These are phyloP conservation scores for Metschnikowia borealis DNA, from an alignment of 805 yeast species.

Conservation along the genomic window DNA sequence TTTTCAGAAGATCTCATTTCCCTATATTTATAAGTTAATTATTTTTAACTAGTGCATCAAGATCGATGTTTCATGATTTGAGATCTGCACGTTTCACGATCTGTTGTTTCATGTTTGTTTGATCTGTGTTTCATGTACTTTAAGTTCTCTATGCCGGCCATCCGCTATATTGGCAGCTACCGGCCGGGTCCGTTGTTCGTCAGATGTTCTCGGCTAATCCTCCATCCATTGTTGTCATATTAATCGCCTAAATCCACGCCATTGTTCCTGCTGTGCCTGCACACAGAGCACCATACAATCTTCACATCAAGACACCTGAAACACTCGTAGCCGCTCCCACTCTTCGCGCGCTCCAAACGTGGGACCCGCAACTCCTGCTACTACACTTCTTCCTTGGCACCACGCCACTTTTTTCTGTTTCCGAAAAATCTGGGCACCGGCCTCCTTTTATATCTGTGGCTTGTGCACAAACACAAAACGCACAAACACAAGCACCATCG, in stretches of 20 bases:
- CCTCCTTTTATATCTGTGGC: neutral
- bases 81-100: too few relatives aligned
- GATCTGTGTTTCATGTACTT: too few relatives aligned
- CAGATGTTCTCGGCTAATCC: neutral
- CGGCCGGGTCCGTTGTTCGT: too few relatives aligned
- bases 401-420: neutral
- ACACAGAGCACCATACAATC: neutral
- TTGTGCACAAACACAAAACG: neutral
- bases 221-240: neutral
- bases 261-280: neutral
- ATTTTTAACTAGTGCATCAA: too few relatives aligned
- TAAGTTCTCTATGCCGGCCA: too few relatives aligned
- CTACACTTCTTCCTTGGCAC: neutral
- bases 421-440: neutral
- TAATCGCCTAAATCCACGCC: neutral
- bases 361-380: neutral
- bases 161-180: too few relatives aligned
- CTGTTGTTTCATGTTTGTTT: too few relatives aligned
- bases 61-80: too few relatives aligned
- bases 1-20: too few relatives aligned
- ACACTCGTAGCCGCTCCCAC: neutral
- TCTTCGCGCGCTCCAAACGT: neutral
- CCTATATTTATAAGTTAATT: too few relatives aligned
- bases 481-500: neutral
- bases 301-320: neutral